These are phyloP conservation scores for Paspalum vaginatum DNA, from an alignment of 176 grass and related monocot species.

Conservation along the genomic window DNA sequence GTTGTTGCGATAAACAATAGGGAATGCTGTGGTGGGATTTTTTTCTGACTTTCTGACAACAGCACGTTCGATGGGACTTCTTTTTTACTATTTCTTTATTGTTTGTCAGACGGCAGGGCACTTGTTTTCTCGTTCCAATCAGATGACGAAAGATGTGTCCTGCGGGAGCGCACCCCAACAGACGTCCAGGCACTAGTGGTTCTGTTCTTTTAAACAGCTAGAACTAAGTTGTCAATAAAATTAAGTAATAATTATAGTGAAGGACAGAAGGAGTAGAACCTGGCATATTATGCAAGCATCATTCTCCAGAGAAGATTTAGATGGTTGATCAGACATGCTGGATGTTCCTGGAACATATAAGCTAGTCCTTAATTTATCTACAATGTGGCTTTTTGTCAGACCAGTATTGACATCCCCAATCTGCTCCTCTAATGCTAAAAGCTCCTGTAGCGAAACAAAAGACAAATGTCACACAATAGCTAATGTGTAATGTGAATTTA, in stretches of 20 bases:
- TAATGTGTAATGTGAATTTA: neutral
- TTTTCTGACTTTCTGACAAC: too few relatives aligned
- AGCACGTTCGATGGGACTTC: too few relatives aligned
- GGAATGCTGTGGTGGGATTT: too few relatives aligned
- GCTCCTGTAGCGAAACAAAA: conserved; percentile 53
- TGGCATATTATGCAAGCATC: conserved; percentile 80
- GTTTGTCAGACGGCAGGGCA: too few relatives aligned
- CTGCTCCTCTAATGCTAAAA: conserved; percentile 75
- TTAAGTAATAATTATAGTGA: too few relatives aligned
- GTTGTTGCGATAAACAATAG: too few relatives aligned
- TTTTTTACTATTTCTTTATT: too few relatives aligned
- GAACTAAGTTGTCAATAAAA: conserved; percentile 23
- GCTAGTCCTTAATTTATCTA: conserved; percentile 61
- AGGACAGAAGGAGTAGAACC: conserved; percentile 61
- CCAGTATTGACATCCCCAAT: conserved; percentile 78
- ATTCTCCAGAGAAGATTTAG: conserved; percentile 49
- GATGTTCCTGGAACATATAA: conserved; percentile 48
- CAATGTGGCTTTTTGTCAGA: conserved; percentile 55
- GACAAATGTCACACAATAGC: conserved; percentile 21
- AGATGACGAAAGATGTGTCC: too few relatives aligned
- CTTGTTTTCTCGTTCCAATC: too few relatives aligned
- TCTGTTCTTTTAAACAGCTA: neutral
- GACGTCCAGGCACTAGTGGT: too few relatives aligned
- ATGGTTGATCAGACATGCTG: conserved; percentile 40
- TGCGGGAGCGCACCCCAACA: too few relatives aligned